Conservation (phyloP, 2,329 filamentous ascomycete genomes). For the Fusarium secorum region DNA sequence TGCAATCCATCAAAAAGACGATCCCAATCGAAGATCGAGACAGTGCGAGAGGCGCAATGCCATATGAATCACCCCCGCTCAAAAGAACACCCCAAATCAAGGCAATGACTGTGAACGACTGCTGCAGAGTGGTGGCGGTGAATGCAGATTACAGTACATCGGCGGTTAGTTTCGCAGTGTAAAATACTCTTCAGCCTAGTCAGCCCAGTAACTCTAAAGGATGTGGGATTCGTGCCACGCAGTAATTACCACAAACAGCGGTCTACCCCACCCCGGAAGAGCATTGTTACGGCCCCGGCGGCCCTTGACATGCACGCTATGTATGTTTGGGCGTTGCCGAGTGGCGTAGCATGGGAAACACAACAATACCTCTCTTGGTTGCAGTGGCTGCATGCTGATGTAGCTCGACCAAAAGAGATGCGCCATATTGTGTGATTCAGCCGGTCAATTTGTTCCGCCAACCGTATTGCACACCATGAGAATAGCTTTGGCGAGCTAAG, state of each 20-base stretch:
- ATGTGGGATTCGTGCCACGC: not conserved
- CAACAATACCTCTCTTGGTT: not conserved
- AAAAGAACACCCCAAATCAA: not conserved
- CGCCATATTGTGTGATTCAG: not conserved
- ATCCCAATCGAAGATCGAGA: constrained; percentile 8
- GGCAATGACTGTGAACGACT: not conserved
- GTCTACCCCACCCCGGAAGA: not conserved
- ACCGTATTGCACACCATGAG: not conserved
- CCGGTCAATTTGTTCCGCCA: not conserved
- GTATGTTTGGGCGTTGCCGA: not conserved
- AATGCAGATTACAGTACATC: not conserved
- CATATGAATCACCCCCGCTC: not conserved
- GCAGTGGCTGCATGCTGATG: not conserved
- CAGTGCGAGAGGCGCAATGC: not conserved
- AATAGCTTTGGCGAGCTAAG: not conserved
- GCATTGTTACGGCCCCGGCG: constrained; percentile 8
- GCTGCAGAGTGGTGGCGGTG: constrained; percentile 13
- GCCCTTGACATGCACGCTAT: not conserved
- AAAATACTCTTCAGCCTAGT: not conserved
- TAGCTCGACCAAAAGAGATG: not conserved
- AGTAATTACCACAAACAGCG: constrained; percentile 1
- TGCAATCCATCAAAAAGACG: not conserved
- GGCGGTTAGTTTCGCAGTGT: not conserved
- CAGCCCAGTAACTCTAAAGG: not conserved
- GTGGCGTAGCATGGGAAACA: constrained; percentile 4